Base-by-base conservation (phyloP, 2,329 filamentous ascomycete species). In the Botryotinia narcissicola region DNA sequence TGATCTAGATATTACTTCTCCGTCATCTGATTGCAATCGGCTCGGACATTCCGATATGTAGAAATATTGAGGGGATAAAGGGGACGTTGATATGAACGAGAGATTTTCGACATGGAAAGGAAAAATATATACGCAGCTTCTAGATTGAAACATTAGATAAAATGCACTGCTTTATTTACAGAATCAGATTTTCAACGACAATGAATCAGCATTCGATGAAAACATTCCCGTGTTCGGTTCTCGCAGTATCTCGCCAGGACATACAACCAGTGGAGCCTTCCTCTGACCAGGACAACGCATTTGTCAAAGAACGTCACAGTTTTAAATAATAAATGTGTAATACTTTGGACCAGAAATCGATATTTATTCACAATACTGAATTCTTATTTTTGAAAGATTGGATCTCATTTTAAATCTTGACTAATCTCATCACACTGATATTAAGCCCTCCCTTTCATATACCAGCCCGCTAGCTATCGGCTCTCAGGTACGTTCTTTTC, bases 401-500 rank as follows among this genome's bases (percentile, higher is more conserved):
- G 20, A 40, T 57, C 46, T 57, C 46, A 42, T 68, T 57, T 68
- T 42, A 42, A 42, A 3, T 68, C 25, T 68, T 42, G 20, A 68
- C 64, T 68, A 35, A 40, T 68, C 64, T 68, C 48, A 68, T 68
- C 48, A 68, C 46, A 68, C 48, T 57, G 35, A 54, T 68, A 68
- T 68, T 68, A 68, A 68, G 64, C 48, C 64, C 64, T 42, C 46
- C 63, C 25, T 67, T 22, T 25, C 44, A 51, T 67, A 25, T 42
- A 68, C 46, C 46, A 57, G 48, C 64, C 25, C n/a, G 35, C 48
- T 57, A 54, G 64, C 46, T 46, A 40, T 67, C 32, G 35, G 63
- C 63, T n/a, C 46, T 37, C 64, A 68, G 35, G 48, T 29, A 68
- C 64, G 18, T n/a, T 68, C 64, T 42, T 57, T 54, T 42, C 46